A percentile compares a stretch with the other conserved stretches of the same genome.
Conservation (phyloP, 2,329 filamentous ascomycete species). For the Pyrenophora seminiperda region DNA sequence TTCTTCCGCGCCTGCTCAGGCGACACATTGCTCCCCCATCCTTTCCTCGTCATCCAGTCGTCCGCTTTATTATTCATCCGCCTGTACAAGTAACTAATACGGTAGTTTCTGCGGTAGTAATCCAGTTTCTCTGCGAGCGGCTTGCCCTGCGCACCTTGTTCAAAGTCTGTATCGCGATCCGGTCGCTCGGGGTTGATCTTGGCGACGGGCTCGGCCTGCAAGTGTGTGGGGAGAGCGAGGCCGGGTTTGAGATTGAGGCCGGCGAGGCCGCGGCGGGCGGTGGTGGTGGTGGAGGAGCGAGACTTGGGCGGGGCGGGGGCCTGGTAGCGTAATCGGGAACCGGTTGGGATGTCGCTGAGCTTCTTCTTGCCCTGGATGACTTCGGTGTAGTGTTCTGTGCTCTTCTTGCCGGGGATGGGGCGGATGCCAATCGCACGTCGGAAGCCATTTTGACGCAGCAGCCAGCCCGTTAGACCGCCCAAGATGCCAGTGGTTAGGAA, state of each 20-base stretch:
- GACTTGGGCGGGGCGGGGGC: constrained; percentile 24
- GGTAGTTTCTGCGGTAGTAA: constrained; percentile 37
- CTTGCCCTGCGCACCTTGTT: constrained; percentile 27
- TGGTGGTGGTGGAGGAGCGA: too few species aligned
- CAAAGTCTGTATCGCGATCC: constrained; percentile 32
- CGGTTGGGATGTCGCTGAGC: constrained; percentile 29
- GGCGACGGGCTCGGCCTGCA: constrained; percentile 20
- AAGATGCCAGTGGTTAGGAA: constrained; percentile 58
- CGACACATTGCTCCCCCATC: constrained; percentile 24
- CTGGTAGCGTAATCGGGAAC: constrained; percentile 39
- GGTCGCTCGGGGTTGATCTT: constrained; percentile 22
- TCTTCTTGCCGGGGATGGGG: constrained; percentile 28
- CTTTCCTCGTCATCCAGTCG: constrained; percentile 19
- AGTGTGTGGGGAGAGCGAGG: constrained; percentile 31
- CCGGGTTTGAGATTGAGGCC: constrained; percentile 36
- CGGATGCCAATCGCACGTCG: constrained; percentile 47
- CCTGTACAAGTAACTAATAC: constrained; percentile 24
- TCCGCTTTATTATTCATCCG: constrained; percentile 20
- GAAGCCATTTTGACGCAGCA: constrained; percentile 47
- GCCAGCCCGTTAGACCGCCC: constrained; percentile 47
- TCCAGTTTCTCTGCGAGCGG: constrained; percentile 27
- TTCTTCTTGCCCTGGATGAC: constrained; percentile 35
- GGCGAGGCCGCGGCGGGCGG: constrained; percentile 20
- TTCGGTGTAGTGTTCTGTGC: constrained; percentile 34
- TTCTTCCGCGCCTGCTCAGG: constrained; percentile 31